A percentile compares a stretch with the other conserved stretches of the same genome.
Conservation (phyloP, 345 rosid species). For the Combretum micranthum region DNA sequence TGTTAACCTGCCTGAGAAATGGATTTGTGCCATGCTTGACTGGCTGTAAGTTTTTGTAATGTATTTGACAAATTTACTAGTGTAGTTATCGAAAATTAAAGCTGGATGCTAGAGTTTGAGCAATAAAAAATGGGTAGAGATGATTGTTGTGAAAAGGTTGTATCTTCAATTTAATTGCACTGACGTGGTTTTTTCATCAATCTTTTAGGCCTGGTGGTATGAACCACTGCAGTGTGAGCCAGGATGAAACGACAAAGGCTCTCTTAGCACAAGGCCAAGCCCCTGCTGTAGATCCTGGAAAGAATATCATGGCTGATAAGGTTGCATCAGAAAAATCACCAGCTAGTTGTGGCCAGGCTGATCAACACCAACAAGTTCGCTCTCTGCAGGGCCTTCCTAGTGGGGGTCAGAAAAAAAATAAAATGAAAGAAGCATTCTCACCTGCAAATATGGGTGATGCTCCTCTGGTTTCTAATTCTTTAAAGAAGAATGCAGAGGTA, state of each 20-base stretch:
- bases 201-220: conserved; percentile 55
- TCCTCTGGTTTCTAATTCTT: conserved; percentile 17
- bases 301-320: background rate
- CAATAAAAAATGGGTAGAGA: background rate
- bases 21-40: conserved; percentile 89
- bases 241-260: conserved; percentile 74
- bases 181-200: conserved; percentile 6
- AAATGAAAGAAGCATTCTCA: conserved; percentile 33
- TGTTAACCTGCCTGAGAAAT: conserved; percentile 71
- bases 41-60: conserved; percentile 37
- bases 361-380: conserved; percentile 17
- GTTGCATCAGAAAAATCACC: conserved; percentile 12
- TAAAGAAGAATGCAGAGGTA: conserved; percentile 35
- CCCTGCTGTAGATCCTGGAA: conserved; percentile 12
- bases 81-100: background rate
- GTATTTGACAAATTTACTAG: background rate
- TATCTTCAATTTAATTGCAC: conserved; percentile 9
- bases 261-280: conserved; percentile 33
- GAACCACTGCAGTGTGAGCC: conserved; percentile 56
- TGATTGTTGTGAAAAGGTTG: background rate
- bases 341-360: conserved; percentile 19
- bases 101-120: background rate
- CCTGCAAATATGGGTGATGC: conserved; percentile 19
- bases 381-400: conserved; percentile 14
- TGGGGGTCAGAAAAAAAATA: conserved; percentile 43